Evolutionary conservation across 495 filamentous ascomycete species (phyloP).

Genomic region (Usnea hakonensis): DNA sequence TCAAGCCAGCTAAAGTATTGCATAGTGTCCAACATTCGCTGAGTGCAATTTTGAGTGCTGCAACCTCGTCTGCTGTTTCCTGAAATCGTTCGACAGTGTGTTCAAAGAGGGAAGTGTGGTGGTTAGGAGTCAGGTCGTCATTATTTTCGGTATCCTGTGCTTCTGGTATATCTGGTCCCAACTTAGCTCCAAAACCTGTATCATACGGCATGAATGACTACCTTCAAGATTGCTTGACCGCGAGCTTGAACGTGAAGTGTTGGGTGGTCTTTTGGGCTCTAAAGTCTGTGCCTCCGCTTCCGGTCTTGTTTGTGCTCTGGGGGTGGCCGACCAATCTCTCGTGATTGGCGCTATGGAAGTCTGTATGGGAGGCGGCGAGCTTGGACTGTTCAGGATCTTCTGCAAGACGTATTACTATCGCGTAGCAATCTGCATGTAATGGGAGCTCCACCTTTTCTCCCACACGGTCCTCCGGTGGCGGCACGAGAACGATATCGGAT

Average conservation of each 20-base stretch:
- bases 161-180: constrained; percentile 39
- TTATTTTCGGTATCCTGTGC: constrained; percentile 30
- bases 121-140: constrained; percentile 27
- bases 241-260: constrained; percentile 25
- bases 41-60: constrained; percentile 64
- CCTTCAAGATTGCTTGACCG: constrained; percentile 64
- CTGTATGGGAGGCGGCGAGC: constrained; percentile 57
- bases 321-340: constrained; percentile 58
- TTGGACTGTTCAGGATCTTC: constrained; percentile 18
- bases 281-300: constrained; percentile 56
- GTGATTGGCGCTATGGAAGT: constrained; percentile 58
- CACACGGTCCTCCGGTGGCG: constrained; percentile 26
- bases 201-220: constrained; percentile 30
- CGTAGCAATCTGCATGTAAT: not conserved
- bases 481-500: constrained; percentile 31
- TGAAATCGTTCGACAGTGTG: constrained; percentile 33
- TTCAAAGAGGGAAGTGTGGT: constrained; percentile 36
- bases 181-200: constrained; percentile 8
- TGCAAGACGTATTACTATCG: constrained; percentile 17
- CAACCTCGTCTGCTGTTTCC: constrained; percentile 57
- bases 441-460: constrained; percentile 30
- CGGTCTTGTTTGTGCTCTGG: constrained; percentile 70
- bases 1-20: constrained; percentile 79
- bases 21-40: constrained; percentile 92
- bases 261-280: constrained; percentile 28